Percentiles rank a stretch among this genome's conserved stretches.
phyloP scores from a whole-genome alignment of 768 basidiomycete species.

The Daedalea quercina region DNA sequence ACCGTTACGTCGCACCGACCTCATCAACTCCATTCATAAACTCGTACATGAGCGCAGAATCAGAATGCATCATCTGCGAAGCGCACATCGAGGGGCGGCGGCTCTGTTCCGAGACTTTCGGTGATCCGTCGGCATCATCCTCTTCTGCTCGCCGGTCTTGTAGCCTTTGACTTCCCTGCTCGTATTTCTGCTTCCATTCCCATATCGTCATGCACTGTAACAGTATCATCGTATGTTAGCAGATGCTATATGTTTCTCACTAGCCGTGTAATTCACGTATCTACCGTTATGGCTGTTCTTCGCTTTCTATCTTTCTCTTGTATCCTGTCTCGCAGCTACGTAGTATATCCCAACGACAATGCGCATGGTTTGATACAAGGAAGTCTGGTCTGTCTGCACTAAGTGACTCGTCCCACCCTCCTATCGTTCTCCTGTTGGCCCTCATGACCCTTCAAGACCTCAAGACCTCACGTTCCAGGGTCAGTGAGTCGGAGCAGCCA shows the following conservation, averaged over 20 bases:
- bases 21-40: constrained; percentile 77
- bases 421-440: too few species aligned
- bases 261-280: constrained; percentile 5
- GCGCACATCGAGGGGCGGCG: background rate
- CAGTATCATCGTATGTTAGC: constrained; percentile 13
- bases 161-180: background rate
- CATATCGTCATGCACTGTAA: constrained; percentile 1
- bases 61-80: background rate
- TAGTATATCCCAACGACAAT: background rate
- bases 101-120: background rate
- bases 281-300: constrained; percentile 1
- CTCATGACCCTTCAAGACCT: too few species aligned
- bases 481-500: too few species aligned
- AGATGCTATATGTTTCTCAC: constrained; percentile 10
- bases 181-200: background rate
- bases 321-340: constrained; percentile 5
- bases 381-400: too few species aligned
- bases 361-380: background rate
- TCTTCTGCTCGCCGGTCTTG: background rate
- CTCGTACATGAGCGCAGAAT: constrained; percentile 56
- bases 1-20: constrained; percentile 71
- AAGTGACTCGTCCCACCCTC: too few species aligned
- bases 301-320: constrained; percentile 2
- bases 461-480: too few species aligned
- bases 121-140: background rate